Conservation (phyloP, 2,329 filamentous ascomycete species). For the Venturia pyrina region DNA sequence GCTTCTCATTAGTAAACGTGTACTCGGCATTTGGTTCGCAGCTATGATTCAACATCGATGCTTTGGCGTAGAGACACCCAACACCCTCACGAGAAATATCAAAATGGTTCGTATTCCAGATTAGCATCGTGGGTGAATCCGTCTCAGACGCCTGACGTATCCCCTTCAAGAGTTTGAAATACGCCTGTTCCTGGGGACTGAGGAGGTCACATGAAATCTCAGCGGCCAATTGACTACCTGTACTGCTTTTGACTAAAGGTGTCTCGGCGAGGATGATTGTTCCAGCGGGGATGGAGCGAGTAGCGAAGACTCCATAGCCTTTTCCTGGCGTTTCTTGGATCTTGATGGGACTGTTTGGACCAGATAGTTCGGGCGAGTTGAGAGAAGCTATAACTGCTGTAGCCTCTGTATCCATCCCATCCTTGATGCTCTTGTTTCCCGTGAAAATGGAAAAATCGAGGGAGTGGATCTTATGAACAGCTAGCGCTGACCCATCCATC, state of each 20-base stretch:
- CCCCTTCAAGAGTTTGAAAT: background rate
- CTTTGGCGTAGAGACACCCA: background rate
- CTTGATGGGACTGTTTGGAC: background rate
- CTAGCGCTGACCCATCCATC: too few relatives aligned
- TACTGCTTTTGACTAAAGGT: background rate
- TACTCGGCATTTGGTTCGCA: background rate
- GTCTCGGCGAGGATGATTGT: background rate
- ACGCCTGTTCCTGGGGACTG: background rate
- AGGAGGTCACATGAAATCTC: background rate
- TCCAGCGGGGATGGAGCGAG: background rate
- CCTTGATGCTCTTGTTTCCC: too few relatives aligned
- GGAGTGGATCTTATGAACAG: too few relatives aligned
- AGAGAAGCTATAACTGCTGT: background rate
- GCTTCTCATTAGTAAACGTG: background rate
- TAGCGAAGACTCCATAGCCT: background rate
- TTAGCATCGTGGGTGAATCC: background rate
- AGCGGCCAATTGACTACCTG: background rate
- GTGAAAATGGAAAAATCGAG: too few relatives aligned
- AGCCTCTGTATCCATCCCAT: background rate
- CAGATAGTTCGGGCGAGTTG: background rate
- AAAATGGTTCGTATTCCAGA: background rate
- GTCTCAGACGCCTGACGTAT: background rate
- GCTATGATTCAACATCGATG: background rate
- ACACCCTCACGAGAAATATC: background rate
- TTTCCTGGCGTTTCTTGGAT: background rate